Conservation (phyloP, 768 basidiomycete genomes). For the Omphalotus guepiniiformis region DNA sequence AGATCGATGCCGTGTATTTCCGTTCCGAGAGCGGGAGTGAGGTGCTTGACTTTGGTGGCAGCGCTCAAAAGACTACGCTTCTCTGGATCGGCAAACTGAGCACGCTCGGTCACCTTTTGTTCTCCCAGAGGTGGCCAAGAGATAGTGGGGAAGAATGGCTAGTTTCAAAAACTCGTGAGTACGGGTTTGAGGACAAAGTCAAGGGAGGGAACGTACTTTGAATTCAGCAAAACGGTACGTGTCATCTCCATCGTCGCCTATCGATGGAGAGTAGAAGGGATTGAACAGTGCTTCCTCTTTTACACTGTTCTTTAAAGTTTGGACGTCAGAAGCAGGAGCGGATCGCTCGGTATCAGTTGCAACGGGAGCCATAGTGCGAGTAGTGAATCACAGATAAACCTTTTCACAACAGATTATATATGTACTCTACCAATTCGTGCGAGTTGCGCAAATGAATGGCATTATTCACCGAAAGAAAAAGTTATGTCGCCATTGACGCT, state of each 20-base stretch:
- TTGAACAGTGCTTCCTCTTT: slow-evolving; percentile 42
- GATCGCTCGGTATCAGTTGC: slow-evolving; percentile 33
- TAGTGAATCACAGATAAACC: neutral
- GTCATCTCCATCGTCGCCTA: slow-evolving; percentile 45
- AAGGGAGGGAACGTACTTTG: slow-evolving; percentile 37
- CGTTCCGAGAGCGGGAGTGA: slow-evolving; percentile 72
- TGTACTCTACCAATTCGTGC: slow-evolving; percentile 1
- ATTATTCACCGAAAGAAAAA: neutral
- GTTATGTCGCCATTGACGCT: slow-evolving; percentile 3
- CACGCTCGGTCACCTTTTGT: slow-evolving; percentile 61
- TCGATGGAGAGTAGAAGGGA: slow-evolving; percentile 65
- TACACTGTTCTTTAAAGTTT: slow-evolving; percentile 15
- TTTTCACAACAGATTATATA: too few relatives aligned
- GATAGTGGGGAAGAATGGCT: slow-evolving; percentile 65
- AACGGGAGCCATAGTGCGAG: slow-evolving; percentile 42
- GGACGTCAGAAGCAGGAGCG: slow-evolving; percentile 18
- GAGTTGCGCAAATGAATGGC: slow-evolving; percentile 3
- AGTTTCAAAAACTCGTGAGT: slow-evolving; percentile 2
- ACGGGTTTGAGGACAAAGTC: neutral
- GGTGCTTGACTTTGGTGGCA: slow-evolving; percentile 60
- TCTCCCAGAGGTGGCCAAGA: slow-evolving; percentile 62
- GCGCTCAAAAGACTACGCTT: slow-evolving; percentile 64
- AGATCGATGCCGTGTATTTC: slow-evolving; percentile 74
- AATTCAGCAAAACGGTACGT: slow-evolving; percentile 53
- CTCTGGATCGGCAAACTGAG: slow-evolving; percentile 59